Evolutionary conservation across 148 eudicot species (phyloP), one percentile per base, ranked within the genome.

Genomic region (Cornus suecica): DNA sequence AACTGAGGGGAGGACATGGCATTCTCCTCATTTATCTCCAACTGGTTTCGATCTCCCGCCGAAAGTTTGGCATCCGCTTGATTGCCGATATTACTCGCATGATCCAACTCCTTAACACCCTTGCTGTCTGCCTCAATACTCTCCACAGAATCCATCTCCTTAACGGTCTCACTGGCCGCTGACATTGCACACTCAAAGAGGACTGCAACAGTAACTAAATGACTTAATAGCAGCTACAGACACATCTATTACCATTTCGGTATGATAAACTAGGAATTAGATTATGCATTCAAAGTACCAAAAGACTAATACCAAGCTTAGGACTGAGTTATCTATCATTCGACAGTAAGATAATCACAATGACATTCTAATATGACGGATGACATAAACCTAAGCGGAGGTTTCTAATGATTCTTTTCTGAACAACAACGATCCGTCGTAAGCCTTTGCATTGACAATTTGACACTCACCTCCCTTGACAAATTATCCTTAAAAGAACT

Each of bases 1-100:
- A 80, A 80, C 68, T 86, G 64, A 28, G 61, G 77, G 29, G 88
- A 71, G 24, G 87, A 83, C 78, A 83, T 77, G 27, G 65, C 80
- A 77, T 80, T 73, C 77, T 83, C 87, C 66, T 79, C 82, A 0
- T 56, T 72, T 58, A 56, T 65, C 56, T 78, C 73, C 7, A 42
- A 66, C 65, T 30, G 68, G 64, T 76, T 69, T 58, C 71, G 26
- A 64, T 86, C 89, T 66, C 74, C 84, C 76, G 28, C 52, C 2
- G 79, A 45, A 54, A 58, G 34, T 22, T 79, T 74, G 34, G 73
- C 78, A 65, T 75, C 42, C 34, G 65, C 84, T 41, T 80, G 32
- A 62, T 52, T 76, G 54, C 61, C 34, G n/a, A 58, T 66, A 41
- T 18, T 60, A 14, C 67, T 77, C 29, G 56, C 81, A 52, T 68